Evolutionary conservation across 331 rosid genomes (phyloP).

Genomic region (Pyracantha coccinea): DNA sequence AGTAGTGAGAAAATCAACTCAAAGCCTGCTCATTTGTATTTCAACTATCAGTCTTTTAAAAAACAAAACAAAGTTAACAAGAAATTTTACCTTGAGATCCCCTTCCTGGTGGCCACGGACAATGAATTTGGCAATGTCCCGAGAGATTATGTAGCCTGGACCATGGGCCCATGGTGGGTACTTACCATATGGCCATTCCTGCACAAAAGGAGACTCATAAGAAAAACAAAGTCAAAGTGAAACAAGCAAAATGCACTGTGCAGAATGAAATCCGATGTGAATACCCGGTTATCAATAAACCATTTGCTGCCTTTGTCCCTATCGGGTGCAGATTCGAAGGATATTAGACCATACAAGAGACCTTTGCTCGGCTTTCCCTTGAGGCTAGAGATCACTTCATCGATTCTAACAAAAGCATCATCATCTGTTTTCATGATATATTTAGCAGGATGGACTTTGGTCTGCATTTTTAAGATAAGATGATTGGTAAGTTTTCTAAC

Average conservation of each 20-base stretch:
- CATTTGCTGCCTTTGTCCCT: conserved; percentile 81
- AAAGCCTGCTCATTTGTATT: not conserved
- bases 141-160: conserved; percentile 86
- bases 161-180: conserved; percentile 99
- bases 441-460: conserved; percentile 67
- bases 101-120: conserved; percentile 58
- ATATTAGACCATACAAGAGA: conserved; percentile 72
- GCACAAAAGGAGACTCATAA: not conserved
- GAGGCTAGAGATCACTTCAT: conserved; percentile 75
- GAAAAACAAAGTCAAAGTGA: not conserved
- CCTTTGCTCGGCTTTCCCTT: conserved; percentile 55
- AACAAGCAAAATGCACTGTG: not conserved
- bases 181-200: conserved; percentile 83
- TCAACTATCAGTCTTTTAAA: not conserved
- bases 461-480: conserved; percentile 45
- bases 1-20: not conserved
- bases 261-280: conserved; percentile 10
- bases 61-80: not conserved
- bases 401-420: conserved; percentile 90
- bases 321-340: conserved; percentile 74
- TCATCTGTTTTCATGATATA: conserved; percentile 96
- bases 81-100: conserved; percentile 56
- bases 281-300: conserved; percentile 77
- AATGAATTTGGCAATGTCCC: conserved; percentile 75
- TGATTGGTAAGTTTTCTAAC: not conserved